A percentile compares a stretch with the other conserved stretches of the same genome.
Evolutionary conservation across 2,329 filamentous ascomycete genomes (phyloP).

Genomic region (Colletotrichum tamarilloi): DNA sequence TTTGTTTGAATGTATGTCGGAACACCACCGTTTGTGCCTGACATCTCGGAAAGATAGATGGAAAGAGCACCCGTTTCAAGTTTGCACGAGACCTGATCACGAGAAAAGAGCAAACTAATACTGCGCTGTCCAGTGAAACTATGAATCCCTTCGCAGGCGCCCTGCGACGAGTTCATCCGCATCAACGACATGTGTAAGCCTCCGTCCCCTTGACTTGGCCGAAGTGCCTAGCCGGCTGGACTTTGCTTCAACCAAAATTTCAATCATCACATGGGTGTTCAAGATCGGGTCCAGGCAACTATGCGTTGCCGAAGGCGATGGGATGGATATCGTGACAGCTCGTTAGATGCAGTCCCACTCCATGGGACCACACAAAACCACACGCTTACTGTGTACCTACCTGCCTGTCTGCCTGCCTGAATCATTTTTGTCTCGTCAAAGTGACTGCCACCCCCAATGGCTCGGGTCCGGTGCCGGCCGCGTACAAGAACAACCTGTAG

Average conservation of each 20-base stretch:
- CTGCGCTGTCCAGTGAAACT: background rate
- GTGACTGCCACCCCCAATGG: background rate
- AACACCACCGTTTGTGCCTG: background rate
- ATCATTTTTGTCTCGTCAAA: too few relatives aligned
- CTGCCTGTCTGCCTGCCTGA: too few relatives aligned
- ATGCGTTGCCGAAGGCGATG: background rate
- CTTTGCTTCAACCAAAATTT: background rate
- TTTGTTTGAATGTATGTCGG: background rate
- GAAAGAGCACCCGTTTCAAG: background rate
- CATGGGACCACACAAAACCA: background rate
- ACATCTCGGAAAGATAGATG: background rate
- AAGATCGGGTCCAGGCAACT: background rate
- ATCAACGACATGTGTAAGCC: background rate
- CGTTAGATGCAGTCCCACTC: background rate
- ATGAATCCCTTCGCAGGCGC: background rate
- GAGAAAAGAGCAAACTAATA: background rate
- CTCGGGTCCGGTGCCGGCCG: background rate
- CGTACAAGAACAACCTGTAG: background rate
- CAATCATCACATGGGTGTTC: background rate
- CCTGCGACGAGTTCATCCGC: background rate
- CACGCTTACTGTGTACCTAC: background rate
- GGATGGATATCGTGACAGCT: background rate
- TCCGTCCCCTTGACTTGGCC: background rate
- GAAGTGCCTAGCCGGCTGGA: background rate
- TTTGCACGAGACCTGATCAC: background rate